Evolutionary conservation across 768 basidiomycete species (phyloP), one percentile per base, ranked within the genome.

Genomic region (Crucibulum laeve): DNA sequence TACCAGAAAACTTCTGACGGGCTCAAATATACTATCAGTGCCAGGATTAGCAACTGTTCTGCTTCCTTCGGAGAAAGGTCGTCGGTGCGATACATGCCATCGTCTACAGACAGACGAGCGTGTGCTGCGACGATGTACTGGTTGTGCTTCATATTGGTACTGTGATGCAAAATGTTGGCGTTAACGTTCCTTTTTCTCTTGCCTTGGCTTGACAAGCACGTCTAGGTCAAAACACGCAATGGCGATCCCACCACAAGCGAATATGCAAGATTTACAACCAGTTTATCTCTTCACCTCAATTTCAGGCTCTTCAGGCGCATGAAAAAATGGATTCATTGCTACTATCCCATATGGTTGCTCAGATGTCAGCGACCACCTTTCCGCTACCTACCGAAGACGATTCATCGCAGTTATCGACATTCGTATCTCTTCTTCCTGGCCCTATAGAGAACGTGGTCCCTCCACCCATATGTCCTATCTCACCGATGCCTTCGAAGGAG

Each of bases 121-220:
- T 10, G 54, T 46, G 25, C 67, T 88, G 34, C 74, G 65, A 48
- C 71, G 68, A 56, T 91, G 87, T 50, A 71, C 77, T 3, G 79
- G 80, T 10, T 90, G 88, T 51, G 75, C 71, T 13, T 71, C 74
- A 0, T 86, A 83, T 55, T 88, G 79, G 76, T 91, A 91, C 54
- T 91, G 88, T 52, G 71, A 74, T 49, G 49, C 65, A 18, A 52
- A 66, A 59, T 91, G 88, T 89, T 58, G 60, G 77, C 36, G 26
- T 37, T 45, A 45, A 6, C 23, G 36, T 40, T 38, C 47, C 36
- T 42, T 26, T 15, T 5, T 34, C 36, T 43, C 38, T 38, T 33
- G 37, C 38, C 35, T 38, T 39, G 17, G 25, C 43, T 44, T 32
- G 24, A 37, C 45, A 32, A 13, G 13, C 35, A 18, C 51, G 23